Evolutionary conservation across 139 green algal genomes (phyloP), one percentile per base, ranked within the genome.

Genomic region (Pleodorina starrii): DNA sequence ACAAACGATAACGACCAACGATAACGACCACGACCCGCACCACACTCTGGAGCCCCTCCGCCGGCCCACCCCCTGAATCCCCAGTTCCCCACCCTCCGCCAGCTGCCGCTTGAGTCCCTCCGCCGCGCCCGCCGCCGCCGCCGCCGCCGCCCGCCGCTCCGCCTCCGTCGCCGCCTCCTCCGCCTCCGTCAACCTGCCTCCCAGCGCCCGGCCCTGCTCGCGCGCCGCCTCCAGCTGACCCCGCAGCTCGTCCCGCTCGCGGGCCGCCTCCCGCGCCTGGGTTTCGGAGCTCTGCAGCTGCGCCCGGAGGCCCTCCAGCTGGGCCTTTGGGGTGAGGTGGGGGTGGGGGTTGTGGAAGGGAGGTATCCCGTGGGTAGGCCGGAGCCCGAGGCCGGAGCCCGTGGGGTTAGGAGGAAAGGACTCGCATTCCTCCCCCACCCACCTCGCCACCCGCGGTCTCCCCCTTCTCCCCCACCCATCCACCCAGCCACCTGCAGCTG

Each of bases 21-120:
- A n/a, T n/a, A n/a, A n/a, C n/a, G n/a, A n/a, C n/a, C n/a, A n/a
- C n/a, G n/a, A n/a, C n/a, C n/a, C n/a, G n/a, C n/a, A n/a, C n/a
- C n/a, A n/a, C n/a, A n/a, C n/a, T n/a, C n/a, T n/a, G n/a, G n/a
- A n/a, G n/a, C n/a, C n/a, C n/a, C n/a, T n/a, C n/a, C n/a, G n/a
- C n/a, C n/a, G n/a, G n/a, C n/a, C n/a, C n/a, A n/a, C n/a, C n/a
- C n/a, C n/a, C n/a, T n/a, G n/a, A n/a, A n/a, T n/a, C n/a, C n/a
- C n/a, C n/a, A n/a, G n/a, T n/a, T 21, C 54, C 54, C 2, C 54
- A 86, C 79, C 81, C 25, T 88, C 66, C 32, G 60, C 44, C 32
- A 79, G 32, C 68, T 88, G 82, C 7, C 60, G 29, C 32, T 73
- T 46, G 1, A 68, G 6, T 7, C 38, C 40, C 19, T 73, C 80